These are phyloP conservation scores for Geranium rotundifolium DNA, from an alignment of 345 rosid species.

Conservation along the genomic window DNA sequence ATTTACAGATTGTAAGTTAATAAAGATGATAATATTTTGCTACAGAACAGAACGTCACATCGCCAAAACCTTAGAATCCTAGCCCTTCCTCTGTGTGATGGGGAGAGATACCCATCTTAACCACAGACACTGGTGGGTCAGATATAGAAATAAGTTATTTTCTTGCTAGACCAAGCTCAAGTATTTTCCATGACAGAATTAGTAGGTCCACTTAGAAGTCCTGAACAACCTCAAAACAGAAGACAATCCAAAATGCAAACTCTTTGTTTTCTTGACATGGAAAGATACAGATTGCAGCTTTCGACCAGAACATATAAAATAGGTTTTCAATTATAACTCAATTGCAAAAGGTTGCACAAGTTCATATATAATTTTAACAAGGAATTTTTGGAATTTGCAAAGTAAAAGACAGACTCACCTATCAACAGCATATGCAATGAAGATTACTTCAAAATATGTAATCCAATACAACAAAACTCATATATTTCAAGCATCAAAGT, in stretches of 20 bases:
- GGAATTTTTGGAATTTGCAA: not conserved
- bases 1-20: too few relatives aligned
- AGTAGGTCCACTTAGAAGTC: not conserved
- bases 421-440: not conserved
- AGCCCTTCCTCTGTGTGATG: too few relatives aligned
- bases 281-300: not conserved
- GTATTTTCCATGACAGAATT: not conserved
- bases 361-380: not conserved
- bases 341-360: not conserved
- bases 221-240: not conserved
- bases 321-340: not conserved
- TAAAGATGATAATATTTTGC: too few relatives aligned
- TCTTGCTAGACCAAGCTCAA: not conserved
- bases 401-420: not conserved
- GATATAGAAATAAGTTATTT: not conserved
- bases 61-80: too few relatives aligned
- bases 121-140: not conserved
- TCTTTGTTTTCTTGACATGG: not conserved
- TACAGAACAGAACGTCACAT: too few relatives aligned
- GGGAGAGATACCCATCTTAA: not conserved
- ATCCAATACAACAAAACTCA: not conserved
- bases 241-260: too few relatives aligned
- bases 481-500: too few relatives aligned
- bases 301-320: not conserved
- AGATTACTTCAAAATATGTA: not conserved